A percentile compares a stretch with the other conserved stretches of the same genome.
These are phyloP conservation scores for Pseudogymnoascus sp. DNA, from an alignment of 2,329 filamentous ascomycete species.

Conservation along the genomic window DNA sequence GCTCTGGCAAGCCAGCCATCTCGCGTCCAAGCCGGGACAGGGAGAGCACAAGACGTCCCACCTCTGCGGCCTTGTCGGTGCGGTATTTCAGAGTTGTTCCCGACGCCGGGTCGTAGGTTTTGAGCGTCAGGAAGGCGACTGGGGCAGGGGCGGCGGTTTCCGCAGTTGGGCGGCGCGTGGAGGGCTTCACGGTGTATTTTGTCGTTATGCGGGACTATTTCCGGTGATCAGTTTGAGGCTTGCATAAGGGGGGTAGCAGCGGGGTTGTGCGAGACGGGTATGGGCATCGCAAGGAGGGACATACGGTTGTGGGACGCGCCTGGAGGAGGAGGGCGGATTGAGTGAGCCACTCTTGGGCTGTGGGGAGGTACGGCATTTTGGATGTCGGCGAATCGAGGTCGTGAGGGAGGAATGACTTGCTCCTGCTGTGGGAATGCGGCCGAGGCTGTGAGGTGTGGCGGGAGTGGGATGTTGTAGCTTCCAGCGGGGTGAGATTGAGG, in stretches of 20 bases:
- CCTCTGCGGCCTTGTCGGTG: conserved; percentile 85
- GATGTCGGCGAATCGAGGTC: not conserved
- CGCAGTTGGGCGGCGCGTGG: conserved; percentile 20
- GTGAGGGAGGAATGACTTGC: not conserved
- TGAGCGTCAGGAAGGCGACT: conserved; percentile 67
- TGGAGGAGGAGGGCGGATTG: conserved; percentile 79
- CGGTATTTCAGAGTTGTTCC: conserved; percentile 84
- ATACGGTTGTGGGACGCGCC: conserved; percentile 75
- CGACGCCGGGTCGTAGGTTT: conserved; percentile 77
- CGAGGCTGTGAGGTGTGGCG: not conserved
- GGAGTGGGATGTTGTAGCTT: not conserved
- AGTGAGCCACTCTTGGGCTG: conserved; percentile 83
- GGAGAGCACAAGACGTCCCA: conserved; percentile 67
- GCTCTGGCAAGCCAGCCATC: conserved; percentile 48
- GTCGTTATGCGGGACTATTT: conserved; percentile 79
- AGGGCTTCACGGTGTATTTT: conserved; percentile 67
- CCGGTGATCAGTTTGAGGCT: not conserved
- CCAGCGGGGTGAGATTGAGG: conserved; percentile 3
- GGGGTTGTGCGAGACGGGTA: not conserved
- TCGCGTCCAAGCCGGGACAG: conserved; percentile 67
- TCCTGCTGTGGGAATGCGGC: not conserved
- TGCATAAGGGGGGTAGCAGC: conserved; percentile 14
- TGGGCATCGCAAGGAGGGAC: conserved; percentile 25
- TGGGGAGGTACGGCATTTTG: conserved; percentile 70
- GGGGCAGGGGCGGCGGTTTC: conserved; percentile 33